These are phyloP conservation scores for Fusarium continuum DNA, from an alignment of 2,329 filamentous ascomycete species.

Conservation along the genomic window DNA sequence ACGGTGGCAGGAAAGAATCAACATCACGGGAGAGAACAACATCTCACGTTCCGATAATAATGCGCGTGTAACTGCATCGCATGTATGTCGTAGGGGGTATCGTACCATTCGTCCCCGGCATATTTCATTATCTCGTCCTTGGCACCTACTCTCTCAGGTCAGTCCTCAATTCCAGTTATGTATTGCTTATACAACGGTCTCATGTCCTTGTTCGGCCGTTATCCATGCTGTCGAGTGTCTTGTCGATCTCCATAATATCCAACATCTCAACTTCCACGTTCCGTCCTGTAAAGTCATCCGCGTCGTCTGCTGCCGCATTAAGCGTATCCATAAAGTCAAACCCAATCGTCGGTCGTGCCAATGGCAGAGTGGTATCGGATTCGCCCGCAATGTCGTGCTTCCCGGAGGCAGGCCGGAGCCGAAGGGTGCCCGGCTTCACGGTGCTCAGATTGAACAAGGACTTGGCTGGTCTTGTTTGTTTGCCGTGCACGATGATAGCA, in stretches of 20 bases:
- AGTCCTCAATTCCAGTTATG: slow-evolving; percentile 13
- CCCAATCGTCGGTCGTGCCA: slow-evolving; percentile 49
- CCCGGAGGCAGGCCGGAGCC: slow-evolving; percentile 43
- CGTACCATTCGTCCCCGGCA: slow-evolving; percentile 46
- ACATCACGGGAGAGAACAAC: neutral
- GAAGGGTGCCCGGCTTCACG: slow-evolving; percentile 52
- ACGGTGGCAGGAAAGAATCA: neutral
- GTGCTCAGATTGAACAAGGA: slow-evolving; percentile 62
- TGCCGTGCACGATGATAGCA: slow-evolving; percentile 65
- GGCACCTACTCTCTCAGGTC: slow-evolving; percentile 39
- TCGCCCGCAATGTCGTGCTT: slow-evolving; percentile 37
- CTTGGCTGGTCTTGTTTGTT: slow-evolving; percentile 50
- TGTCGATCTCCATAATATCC: slow-evolving; percentile 73
- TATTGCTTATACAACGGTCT: slow-evolving; percentile 58
- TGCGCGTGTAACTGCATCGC: slow-evolving; percentile 1
- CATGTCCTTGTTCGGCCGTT: slow-evolving; percentile 55
- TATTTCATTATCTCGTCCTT: slow-evolving; percentile 33
- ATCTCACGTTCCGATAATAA: slow-evolving; percentile 6
- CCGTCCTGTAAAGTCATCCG: slow-evolving; percentile 59
- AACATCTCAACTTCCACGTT: slow-evolving; percentile 69
- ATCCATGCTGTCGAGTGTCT: slow-evolving; percentile 65
- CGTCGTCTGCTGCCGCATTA: slow-evolving; percentile 61
- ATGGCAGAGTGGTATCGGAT: slow-evolving; percentile 37
- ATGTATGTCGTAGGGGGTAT: slow-evolving; percentile 47
- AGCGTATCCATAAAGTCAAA: slow-evolving; percentile 63